These are phyloP conservation scores for Kingdonia uniflora DNA, from an alignment of 164 flowering plant species.

Conservation along the genomic window DNA sequence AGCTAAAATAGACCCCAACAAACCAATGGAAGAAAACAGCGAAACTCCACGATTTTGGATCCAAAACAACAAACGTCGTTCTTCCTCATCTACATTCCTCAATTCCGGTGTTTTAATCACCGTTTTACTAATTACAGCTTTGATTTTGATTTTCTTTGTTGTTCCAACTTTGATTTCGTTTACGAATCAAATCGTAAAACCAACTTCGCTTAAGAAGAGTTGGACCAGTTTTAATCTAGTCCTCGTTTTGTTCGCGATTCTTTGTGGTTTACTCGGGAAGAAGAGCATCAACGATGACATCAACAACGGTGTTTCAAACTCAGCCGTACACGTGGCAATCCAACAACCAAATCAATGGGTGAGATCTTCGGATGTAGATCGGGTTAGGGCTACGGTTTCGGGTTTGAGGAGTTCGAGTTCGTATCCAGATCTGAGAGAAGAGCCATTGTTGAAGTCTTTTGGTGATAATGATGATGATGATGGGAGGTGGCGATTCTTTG, in stretches of 20 bases:
- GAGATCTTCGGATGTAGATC: slow-evolving; percentile 13
- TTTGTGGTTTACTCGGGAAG: slow-evolving; percentile 57
- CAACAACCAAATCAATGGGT: slow-evolving; percentile 24
- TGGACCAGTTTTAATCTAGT: slow-evolving; percentile 64
- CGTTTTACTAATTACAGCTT: slow-evolving; percentile 22
- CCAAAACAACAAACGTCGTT: slow-evolving; percentile 10
- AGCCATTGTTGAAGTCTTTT: slow-evolving; percentile 21
- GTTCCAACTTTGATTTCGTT: slow-evolving; percentile 37
- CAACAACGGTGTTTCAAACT: background rate
- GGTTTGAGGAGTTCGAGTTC: slow-evolving; percentile 28
- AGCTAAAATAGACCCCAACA: too few relatives aligned
- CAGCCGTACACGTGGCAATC: too few relatives aligned
- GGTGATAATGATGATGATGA: slow-evolving; percentile 13
- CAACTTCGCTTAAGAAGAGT: slow-evolving; percentile 35
- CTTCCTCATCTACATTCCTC: slow-evolving; percentile 19
- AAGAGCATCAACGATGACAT: slow-evolving; percentile 19
- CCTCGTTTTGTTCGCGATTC: slow-evolving; percentile 59
- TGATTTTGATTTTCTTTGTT: slow-evolving; percentile 27
- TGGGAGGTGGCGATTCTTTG: slow-evolving; percentile 32
- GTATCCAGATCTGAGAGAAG: slow-evolving; percentile 61
- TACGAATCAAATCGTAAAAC: slow-evolving; percentile 28
- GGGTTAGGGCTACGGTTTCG: background rate
- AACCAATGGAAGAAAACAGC: slow-evolving; percentile 8
- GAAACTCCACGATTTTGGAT: slow-evolving; percentile 14
- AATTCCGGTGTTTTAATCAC: slow-evolving; percentile 33